Base-by-base conservation (phyloP, 2,329 filamentous ascomycete genomes). In the Arthrobotrys iridis region DNA sequence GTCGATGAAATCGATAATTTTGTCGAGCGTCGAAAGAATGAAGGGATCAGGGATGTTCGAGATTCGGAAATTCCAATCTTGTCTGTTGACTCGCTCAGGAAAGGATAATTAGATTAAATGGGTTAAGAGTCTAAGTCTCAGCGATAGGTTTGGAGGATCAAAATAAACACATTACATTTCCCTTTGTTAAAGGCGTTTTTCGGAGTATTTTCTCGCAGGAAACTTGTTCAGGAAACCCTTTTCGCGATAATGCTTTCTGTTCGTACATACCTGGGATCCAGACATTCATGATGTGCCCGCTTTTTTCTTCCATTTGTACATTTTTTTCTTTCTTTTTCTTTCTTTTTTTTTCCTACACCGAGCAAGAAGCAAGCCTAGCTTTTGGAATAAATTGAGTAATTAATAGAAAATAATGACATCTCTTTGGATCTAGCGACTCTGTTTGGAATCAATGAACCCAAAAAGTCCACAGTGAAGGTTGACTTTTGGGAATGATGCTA, bases 1-100 rank as follows among this genome's bases (percentile, higher is more conserved):
- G 88, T 93, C 13, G 87, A 87, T 66, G 92, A 95, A 81, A 92
- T 89, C 83, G 92, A 93, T 82, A 91, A 88, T 79, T 95, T 94
- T 81, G 88, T 93, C 30, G 91, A 94, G 71, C 85, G 91, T 48
- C 86, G 92, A 64, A 88, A 89, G 59, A 88, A 88, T 50, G 92
- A 95, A 28, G 71, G 71, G 24, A 68, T 75, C 33, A 28, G 58
- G 37, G 71, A 75, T 24, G 57, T 64, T 30, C 63, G 71, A 2
- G 63, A 75, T 28, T 63, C 58, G 30, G 71, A 75, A 22, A 75
- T 75, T 30, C 71, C 71, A 13, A 75, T 75, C 30, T 48, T 75
- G n/a, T 75, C 71, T 3, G 71, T 75, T 0, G 71, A 75, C 11
- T 75, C 71, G 28, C 71, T 75, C 15, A 62, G 71, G 30, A 75